phyloP scores from a whole-genome alignment of 2,329 filamentous ascomycete species.

The Harringtonia lauricola region DNA sequence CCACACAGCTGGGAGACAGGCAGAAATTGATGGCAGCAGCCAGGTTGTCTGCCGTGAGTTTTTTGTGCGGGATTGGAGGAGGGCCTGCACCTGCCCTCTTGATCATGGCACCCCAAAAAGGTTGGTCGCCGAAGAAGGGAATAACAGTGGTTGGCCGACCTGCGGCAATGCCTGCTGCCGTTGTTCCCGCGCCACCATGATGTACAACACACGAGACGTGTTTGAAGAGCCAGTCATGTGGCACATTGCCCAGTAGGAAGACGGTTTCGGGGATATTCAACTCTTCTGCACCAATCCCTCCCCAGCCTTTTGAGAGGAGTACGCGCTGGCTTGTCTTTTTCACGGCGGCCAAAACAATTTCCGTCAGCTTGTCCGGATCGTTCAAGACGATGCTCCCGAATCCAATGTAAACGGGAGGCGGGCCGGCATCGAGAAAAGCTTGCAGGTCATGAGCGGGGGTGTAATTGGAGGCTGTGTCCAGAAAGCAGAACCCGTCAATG shows the following conservation, averaged over 20 bases:
- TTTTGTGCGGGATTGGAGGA: slow-evolving; percentile 55
- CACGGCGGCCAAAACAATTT: slow-evolving; percentile 62
- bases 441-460: slow-evolving; percentile 54
- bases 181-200: slow-evolving; percentile 81
- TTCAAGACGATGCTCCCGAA: slow-evolving; percentile 78
- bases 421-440: slow-evolving; percentile 54
- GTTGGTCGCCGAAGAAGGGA: slow-evolving; percentile 80
- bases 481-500: slow-evolving; percentile 67
- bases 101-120: slow-evolving; percentile 74
- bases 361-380: slow-evolving; percentile 59
- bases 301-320: slow-evolving; percentile 82
- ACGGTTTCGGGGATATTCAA: slow-evolving; percentile 55
- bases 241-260: slow-evolving; percentile 75
- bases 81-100: slow-evolving; percentile 62
- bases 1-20: slow-evolving; percentile 18
- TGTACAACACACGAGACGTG: slow-evolving; percentile 75
- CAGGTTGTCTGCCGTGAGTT: slow-evolving; percentile 54
- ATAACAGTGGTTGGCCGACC: slow-evolving; percentile 75
- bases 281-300: slow-evolving; percentile 62
- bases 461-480: slow-evolving; percentile 56
- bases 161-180: slow-evolving; percentile 71
- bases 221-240: slow-evolving; percentile 83
- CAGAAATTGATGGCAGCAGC: slow-evolving; percentile 52
- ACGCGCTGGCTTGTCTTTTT: slow-evolving; percentile 38
- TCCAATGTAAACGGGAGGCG: slow-evolving; percentile 69